Evolutionary conservation across 1,284 basidiomycete species (phyloP), one percentile per base, ranked within the genome.

Genomic region (Ustilago xerochloae): DNA sequence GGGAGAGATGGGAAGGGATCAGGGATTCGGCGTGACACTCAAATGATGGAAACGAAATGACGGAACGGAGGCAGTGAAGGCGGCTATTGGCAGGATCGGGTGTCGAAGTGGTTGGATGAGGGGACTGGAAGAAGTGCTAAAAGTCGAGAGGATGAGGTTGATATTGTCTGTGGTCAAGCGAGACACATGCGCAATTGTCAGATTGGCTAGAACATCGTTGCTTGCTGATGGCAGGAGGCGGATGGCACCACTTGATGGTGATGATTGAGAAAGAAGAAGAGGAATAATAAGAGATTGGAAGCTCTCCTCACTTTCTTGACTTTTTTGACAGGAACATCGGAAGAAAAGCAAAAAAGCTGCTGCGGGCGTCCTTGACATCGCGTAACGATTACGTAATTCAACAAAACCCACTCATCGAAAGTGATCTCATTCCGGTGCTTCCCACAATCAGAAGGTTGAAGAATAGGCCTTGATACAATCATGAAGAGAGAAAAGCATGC

Each of bases 301-400:
- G 2, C 18, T 29, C 4, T 36, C 32, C 26, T 16, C 35, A 39
- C 47, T 30, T 12, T 5, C 20, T n/a, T 12, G 24, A 18, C 28
- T 50, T 29, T 51, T 52, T 59, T 20, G 15, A 54, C 26, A 61
- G 48, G 51, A 61, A 61, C 39, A 26, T 9, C 6, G 6, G 38
- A 49, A 16, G 20, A 30, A 39, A 30, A 18, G 18, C 16, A 36
- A 51, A 51, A 60, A 52, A 24, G 32, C 5, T 41, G 50, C 41
- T 47, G 49, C 49, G 55, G 55, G 35, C 20, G n/a, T 24, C 22
- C 36, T 9, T 26, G 22, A 18, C 7, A 24, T 4, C 15, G 38
- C 10, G 12, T 61, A 24, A 53, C 18, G 35, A 61, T 61, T 48
- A 61, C 51, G 35, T 61, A 61, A 61, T 61, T 22, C 35, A 47